A percentile compares a stretch with the other conserved stretches of the same genome.
Evolutionary conservation across 352 stramenopile species (phyloP).

Genomic region (Hyaloperonospora brassicae): DNA sequence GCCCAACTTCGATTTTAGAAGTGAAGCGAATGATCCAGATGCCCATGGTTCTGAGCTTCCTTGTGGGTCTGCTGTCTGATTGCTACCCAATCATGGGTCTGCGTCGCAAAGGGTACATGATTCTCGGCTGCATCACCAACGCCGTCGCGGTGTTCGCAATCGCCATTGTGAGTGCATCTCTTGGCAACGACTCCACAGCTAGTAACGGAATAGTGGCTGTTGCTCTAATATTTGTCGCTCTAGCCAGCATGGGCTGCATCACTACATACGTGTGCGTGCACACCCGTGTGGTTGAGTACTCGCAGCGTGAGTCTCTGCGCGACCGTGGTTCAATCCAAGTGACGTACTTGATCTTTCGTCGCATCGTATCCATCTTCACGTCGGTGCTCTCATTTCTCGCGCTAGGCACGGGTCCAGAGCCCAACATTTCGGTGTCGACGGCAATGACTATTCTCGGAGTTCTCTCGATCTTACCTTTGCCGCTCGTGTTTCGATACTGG

Average conservation of each 20-base stretch:
- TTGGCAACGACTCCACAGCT: conserved; percentile 20
- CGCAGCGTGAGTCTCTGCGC: conserved; percentile 50
- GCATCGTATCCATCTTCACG: conserved; percentile 43
- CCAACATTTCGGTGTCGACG: conserved; percentile 34
- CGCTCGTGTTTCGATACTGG: conserved; percentile 47
- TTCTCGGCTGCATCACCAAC: conserved; percentile 68
- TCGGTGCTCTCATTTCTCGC: conserved; percentile 46
- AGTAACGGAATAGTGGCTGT: conserved; percentile 30
- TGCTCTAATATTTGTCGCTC: conserved; percentile 31
- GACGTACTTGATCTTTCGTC: conserved; percentile 57
- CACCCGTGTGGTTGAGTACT: conserved; percentile 56
- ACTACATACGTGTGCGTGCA: conserved; percentile 53
- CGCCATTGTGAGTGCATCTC: conserved; percentile 39
- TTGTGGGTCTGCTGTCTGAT: conserved; percentile 85
- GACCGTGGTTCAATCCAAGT: conserved; percentile 48
- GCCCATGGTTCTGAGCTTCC: conserved; percentile 84
- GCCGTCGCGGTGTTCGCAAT: conserved; percentile 51
- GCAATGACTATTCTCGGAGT: conserved; percentile 43
- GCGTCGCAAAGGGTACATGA: conserved; percentile 88
- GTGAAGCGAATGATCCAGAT: conserved; percentile 64
- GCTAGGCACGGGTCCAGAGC: conserved; percentile 27
- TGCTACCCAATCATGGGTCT: conserved; percentile 87
- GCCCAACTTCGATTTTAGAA: conserved; percentile 31
- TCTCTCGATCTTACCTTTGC: conserved; percentile 45
- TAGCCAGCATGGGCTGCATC: conserved; percentile 55